phyloP scores from a whole-genome alignment of 768 basidiomycete species.

The Rhizopogon sp. region DNA sequence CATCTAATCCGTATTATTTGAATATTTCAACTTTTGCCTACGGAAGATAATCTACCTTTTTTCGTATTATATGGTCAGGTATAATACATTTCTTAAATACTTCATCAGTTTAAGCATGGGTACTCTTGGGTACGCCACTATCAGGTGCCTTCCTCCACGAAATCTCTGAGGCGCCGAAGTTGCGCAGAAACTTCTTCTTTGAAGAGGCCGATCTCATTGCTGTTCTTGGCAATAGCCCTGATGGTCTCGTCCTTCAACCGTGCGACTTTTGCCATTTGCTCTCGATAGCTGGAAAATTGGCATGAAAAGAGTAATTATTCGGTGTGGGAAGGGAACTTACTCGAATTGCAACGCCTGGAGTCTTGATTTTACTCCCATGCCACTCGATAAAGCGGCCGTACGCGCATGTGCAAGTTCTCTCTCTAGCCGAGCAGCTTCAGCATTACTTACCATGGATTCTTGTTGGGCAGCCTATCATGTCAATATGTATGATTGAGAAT shows the following conservation, averaged over 20 bases:
- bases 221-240: constrained; percentile 78
- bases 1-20: neutral
- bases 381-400: constrained; percentile 71
- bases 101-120: neutral
- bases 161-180: constrained; percentile 62
- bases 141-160: constrained; percentile 50
- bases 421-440: constrained; percentile 63
- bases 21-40: neutral
- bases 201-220: constrained; percentile 78
- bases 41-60: neutral
- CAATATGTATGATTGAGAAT: neutral
- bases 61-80: neutral
- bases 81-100: neutral
- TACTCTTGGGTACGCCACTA: neutral
- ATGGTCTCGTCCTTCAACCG: constrained; percentile 76
- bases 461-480: constrained; percentile 64
- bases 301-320: constrained; percentile 1
- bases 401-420: constrained; percentile 70
- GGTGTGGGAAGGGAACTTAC: constrained; percentile 34
- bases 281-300: constrained; percentile 54
- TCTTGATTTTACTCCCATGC: constrained; percentile 77
- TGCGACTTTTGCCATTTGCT: constrained; percentile 71
- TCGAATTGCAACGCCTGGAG: constrained; percentile 74
- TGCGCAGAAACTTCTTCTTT: constrained; percentile 74
- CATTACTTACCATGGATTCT: constrained; percentile 62